Percentiles rank a stretch among this genome's conserved stretches.
Evolutionary conservation across 176 grass and related monocot species (phyloP).

Genomic region (Bolboschoenus planiculmis): DNA sequence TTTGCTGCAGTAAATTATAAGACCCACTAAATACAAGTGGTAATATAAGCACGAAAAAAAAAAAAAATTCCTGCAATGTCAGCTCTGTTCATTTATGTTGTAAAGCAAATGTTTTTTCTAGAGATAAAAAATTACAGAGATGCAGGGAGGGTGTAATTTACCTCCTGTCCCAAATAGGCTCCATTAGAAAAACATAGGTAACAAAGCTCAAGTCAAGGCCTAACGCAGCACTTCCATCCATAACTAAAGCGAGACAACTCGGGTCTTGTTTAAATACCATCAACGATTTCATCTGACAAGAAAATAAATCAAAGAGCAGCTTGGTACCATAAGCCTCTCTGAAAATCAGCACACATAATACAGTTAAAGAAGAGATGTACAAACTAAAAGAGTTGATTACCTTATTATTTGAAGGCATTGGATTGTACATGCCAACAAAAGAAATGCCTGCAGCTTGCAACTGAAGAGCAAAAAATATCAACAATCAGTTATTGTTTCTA

Average conservation of each 20-base stretch:
- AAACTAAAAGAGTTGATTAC: slow-evolving; percentile 19
- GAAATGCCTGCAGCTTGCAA: slow-evolving; percentile 66
- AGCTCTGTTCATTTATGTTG: not conserved
- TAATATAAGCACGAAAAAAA: not conserved
- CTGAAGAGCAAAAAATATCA: slow-evolving; percentile 36
- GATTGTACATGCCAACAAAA: slow-evolving; percentile 91
- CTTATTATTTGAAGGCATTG: slow-evolving; percentile 80
- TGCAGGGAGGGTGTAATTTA: not conserved
- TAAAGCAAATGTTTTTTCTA: not conserved
- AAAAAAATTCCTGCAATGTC: not conserved
- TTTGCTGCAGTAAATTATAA: not conserved
- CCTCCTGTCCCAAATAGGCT: slow-evolving; percentile 99
- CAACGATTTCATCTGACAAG: slow-evolving; percentile 71
- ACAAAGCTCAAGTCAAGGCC: slow-evolving; percentile 98
- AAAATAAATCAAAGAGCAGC: slow-evolving; percentile 8
- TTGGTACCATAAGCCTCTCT: not conserved
- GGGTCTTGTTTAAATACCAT: slow-evolving; percentile 72
- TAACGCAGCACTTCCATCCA: slow-evolving; percentile 94
- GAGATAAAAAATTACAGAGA: not conserved
- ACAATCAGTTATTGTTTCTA: slow-evolving; percentile 16
- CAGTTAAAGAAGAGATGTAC: not conserved
- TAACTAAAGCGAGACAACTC: slow-evolving; percentile 78
- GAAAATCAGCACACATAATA: not conserved
- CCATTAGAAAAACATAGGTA: slow-evolving; percentile 86
- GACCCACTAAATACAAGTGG: not conserved